A percentile compares a stretch with the other conserved stretches of the same genome.
Evolutionary conservation across 2,329 filamentous ascomycete species (phyloP).

Genomic region (Alternaria infectoria): DNA sequence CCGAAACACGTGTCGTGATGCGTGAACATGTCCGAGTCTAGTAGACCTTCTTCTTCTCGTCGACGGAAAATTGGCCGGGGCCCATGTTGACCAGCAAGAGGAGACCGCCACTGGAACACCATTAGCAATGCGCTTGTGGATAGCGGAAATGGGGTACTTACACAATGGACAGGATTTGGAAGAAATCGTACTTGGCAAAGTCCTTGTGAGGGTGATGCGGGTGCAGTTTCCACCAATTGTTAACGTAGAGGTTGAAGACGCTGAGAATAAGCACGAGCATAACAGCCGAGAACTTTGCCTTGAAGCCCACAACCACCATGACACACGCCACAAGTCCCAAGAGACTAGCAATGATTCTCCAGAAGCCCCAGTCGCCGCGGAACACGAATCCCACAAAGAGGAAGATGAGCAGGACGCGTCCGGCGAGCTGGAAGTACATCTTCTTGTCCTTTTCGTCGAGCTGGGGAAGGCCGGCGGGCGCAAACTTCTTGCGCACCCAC

Average conservation of each 20-base stretch:
- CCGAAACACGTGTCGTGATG: constrained; percentile 24
- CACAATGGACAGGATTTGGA: constrained; percentile 99
- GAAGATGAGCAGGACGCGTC: constrained; percentile 94
- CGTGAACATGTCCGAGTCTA: constrained; percentile 60
- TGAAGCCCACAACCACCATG: constrained; percentile 99
- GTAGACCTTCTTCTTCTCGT: constrained; percentile 99
- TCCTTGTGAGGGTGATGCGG: constrained; percentile 99
- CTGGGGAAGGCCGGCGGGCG: constrained; percentile 89
- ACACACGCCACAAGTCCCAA: constrained; percentile 90
- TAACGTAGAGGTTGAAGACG: constrained; percentile 95
- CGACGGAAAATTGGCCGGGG: constrained; percentile 94
- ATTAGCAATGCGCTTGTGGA: constrained; percentile 20
- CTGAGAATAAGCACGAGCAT: constrained; percentile 94
- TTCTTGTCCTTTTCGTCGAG: constrained; percentile 99
- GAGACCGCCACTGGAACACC: constrained; percentile 72
- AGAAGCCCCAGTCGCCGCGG: constrained; percentile 89
- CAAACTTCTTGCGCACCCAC: constrained; percentile 97
- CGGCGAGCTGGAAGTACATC: constrained; percentile 99
- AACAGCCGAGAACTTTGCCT: constrained; percentile 98
- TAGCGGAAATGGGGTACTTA: constrained; percentile 52
- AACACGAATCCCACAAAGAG: constrained; percentile 97
- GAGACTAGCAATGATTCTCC: constrained; percentile 82
- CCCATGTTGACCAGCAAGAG: constrained; percentile 98
- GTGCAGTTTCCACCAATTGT: constrained; percentile 99
- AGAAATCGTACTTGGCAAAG: constrained; percentile 99